Evolutionary conservation across 2,329 filamentous ascomycete genomes (phyloP), one percentile per base, ranked within the genome.

Genomic region (Grosmannia huntii): DNA sequence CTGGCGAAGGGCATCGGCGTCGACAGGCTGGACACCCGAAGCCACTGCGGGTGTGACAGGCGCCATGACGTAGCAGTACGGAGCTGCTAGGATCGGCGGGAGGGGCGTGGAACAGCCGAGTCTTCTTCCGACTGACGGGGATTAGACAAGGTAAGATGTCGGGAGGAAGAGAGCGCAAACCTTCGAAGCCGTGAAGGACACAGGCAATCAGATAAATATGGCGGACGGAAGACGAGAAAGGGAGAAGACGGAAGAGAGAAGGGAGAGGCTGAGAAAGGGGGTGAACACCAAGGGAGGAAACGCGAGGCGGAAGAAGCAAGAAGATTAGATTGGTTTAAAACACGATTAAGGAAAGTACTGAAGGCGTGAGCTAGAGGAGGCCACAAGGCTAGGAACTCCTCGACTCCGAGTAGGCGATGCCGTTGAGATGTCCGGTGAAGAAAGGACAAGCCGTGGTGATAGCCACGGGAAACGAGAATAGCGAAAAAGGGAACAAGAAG

Each of bases 1-100:
- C 66, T 81, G 73, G 65, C 82, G 76, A 61, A 80, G 74, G 63
- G 76, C 76, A 65, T 84, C 79, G 65, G 76, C 76, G 65, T 83
- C 78, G 66, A 74, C 75, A 59, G 77, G 69, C 65, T 84, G 81
- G 66, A 79, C 77, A 71, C 83, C 83, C 46, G 83, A 82, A 70
- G 78, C 81, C 70, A 78, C 72, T 66, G 75, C 73, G 68, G 77
- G 75, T 71, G 76, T 78, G 59, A 77, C 75, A 52, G 75, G 73
- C 66, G 79, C 77, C 80, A 83, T 83, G 66, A 57, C 66, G 54
- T 44, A 31, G 44, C 19, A 10, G 14, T 25, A 23, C 33, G 31
- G 31, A 31, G 46, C 25, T 57, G 31, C n/a, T 28, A 21, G 23
- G 48, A 23, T 59, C 44, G 56, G 27, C 49, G 33, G 5, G 48